Base-by-base conservation (phyloP, 2,329 filamentous ascomycete species). In the Diplocarpon mali region DNA sequence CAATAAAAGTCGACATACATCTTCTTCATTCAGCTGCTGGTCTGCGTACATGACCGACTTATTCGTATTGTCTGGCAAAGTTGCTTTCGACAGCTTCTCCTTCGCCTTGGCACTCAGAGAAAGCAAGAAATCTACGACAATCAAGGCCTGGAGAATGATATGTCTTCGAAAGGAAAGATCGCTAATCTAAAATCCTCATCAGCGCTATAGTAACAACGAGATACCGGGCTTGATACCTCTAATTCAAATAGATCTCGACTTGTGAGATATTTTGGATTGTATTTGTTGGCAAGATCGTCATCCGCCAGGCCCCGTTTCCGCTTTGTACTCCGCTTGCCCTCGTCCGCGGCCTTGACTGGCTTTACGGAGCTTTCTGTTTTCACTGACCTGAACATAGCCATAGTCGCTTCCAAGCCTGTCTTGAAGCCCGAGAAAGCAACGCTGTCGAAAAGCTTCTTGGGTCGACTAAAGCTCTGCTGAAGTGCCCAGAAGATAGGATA, bases 181-280 rank as follows among this genome's bases (percentile, higher is more conserved):
- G 63, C 87, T 89, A 51, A 96, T 82, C 84, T 88, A 53, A 32
- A 35, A 37, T n/a, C 11, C 34, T 14, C 38, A 44, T 58, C 47
- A 65, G 61, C 51, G 5, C 30, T 3, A 38, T 8, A n/a, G 16
- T 14, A 2, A 6, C 13, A 11, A 43, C 38, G 14, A 47, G 4
- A 35, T 45, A 51, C 27, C 40, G 43, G 5, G 35, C 17, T 40
- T 58, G 67, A 48, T 71, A 87, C 84, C 74, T 98, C 92, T 37
- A 98, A 76, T 57, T 93, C 87, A 64, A 99, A 99, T 1, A 99
- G 71, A 62, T 98, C 93, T 53, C 84, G 77, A 63, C 89, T 96
- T n/a, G 92, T 99, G 14, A 99, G 74, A 62, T 98, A 99, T 61
- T 96, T 98, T 1, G 93, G 90, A 58, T 98, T 98, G 67, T 95